phyloP scores from a whole-genome alignment of 1,139 yeast genomes.

The Candida anutae region DNA sequence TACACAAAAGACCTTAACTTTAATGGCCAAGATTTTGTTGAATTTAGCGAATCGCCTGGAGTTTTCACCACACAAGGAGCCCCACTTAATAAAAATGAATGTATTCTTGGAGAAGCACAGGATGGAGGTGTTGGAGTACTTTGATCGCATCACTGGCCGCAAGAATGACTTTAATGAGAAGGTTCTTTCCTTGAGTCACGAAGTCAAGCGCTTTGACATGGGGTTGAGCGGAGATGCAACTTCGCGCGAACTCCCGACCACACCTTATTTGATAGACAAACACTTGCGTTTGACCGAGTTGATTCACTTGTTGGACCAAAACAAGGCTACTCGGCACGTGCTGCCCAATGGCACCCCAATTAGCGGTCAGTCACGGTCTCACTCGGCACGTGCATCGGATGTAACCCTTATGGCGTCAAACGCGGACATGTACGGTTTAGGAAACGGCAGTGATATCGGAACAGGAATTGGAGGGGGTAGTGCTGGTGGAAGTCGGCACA shows the following conservation, averaged over 20 bases:
- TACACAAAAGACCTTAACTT: slow-evolving; percentile 69
- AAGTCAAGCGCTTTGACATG: slow-evolving; percentile 44
- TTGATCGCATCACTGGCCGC: slow-evolving; percentile 65
- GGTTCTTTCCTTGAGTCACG: slow-evolving; percentile 49
- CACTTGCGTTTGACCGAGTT: slow-evolving; percentile 55
- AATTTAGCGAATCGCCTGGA: slow-evolving; percentile 70
- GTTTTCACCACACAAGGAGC: slow-evolving; percentile 74
- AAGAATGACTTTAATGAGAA: slow-evolving; percentile 61
- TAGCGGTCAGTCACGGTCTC: not conserved
- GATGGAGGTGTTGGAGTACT: slow-evolving; percentile 54
- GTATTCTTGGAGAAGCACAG: slow-evolving; percentile 52
- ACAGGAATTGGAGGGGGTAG: no score
- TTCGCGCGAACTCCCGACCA: slow-evolving; percentile 54
- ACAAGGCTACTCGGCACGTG: slow-evolving; percentile 3
- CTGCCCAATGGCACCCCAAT: not conserved
- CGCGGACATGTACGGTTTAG: no score
- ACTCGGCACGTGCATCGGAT: not conserved
- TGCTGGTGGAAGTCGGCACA: not conserved
- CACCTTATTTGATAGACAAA: slow-evolving; percentile 63
- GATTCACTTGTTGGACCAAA: slow-evolving; percentile 32
- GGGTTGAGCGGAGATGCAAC: slow-evolving; percentile 38
- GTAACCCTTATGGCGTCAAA: not conserved
- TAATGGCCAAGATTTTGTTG: slow-evolving; percentile 75
- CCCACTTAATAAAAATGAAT: slow-evolving; percentile 69
- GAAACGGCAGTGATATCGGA: not conserved